Conservation (phyloP, 106 monocot genomes). For the Vanilla planifolia region DNA sequence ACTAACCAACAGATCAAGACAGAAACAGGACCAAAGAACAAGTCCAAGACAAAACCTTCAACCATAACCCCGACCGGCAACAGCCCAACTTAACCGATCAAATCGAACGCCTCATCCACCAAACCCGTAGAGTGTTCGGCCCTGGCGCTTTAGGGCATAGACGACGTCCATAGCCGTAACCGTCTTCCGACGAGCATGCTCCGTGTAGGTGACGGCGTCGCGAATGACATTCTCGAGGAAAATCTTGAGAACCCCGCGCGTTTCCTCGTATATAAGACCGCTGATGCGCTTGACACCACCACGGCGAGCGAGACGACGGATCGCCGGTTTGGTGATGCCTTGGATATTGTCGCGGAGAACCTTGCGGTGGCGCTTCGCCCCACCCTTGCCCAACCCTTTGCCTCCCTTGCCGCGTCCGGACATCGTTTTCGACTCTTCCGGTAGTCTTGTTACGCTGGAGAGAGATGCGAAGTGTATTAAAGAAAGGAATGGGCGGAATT, state of each 20-base stretch:
- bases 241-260: conserved; percentile 40
- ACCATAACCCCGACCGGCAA: no score
- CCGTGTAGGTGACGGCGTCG: conserved; percentile 55
- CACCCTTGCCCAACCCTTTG: conserved; percentile 55
- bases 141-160: conserved; percentile 48
- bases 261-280: conserved; percentile 64
- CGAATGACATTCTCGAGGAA: conserved; percentile 49
- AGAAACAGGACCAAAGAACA: no score
- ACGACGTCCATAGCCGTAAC: conserved; percentile 55
- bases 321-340: conserved; percentile 80
- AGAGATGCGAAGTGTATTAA: no score
- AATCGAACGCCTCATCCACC: no score
- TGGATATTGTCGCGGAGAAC: conserved; percentile 82
- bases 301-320: conserved; percentile 54
- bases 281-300: conserved; percentile 60
- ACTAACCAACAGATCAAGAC: no score
- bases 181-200: conserved; percentile 50
- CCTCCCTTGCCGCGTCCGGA: conserved; percentile 42
- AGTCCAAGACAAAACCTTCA: no score
- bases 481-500: no score
- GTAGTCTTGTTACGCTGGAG: no score
- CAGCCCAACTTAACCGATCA: no score
- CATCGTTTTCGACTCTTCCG: conserved; percentile 6
- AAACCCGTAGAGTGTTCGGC: conserved; percentile 35
- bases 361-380: conserved; percentile 63